Percentiles rank a stretch among this genome's conserved stretches.
phyloP scores from a whole-genome alignment of 1,139 yeast species.

The Yamadazyma aaseri region DNA sequence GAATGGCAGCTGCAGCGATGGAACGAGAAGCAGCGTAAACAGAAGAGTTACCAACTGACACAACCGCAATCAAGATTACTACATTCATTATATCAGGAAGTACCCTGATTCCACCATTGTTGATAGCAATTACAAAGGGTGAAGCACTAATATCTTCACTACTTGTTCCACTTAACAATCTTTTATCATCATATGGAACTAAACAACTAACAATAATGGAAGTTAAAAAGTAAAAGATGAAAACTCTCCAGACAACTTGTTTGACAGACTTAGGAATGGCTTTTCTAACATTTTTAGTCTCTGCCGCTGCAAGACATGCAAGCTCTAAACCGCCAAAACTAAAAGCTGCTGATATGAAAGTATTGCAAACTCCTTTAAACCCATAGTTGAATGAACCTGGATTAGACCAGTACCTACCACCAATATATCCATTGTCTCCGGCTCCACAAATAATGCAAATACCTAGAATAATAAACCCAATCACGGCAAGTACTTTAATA shows the following conservation, averaged over 20 bases:
- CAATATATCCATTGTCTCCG: constrained; percentile 43
- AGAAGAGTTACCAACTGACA: constrained; percentile 56
- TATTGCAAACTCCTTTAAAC: constrained; percentile 81
- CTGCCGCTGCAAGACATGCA: constrained; percentile 84
- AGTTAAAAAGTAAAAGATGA: constrained; percentile 54
- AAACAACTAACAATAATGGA: constrained; percentile 48
- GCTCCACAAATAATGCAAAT: constrained; percentile 38
- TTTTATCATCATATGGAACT: constrained; percentile 39
- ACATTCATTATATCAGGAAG: constrained; percentile 55
- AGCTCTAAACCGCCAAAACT: constrained; percentile 61
- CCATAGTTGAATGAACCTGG: constrained; percentile 53
- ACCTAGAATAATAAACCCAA: constrained; percentile 43
- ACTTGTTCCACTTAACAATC: constrained; percentile 33
- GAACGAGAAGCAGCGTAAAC: constrained; percentile 57
- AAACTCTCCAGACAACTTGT: constrained; percentile 72
- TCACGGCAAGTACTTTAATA: constrained; percentile 42
- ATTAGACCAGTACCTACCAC: constrained; percentile 39
- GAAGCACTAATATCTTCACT: constrained; percentile 34
- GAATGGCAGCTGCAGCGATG: constrained; percentile 52
- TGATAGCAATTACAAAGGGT: constrained; percentile 43
- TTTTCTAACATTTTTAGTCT: constrained; percentile 67
- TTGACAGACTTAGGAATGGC: constrained; percentile 73
- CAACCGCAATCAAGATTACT: constrained; percentile 48
- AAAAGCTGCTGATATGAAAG: constrained; percentile 83
- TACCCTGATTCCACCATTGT: constrained; percentile 37